Percentiles rank a stretch among this genome's conserved stretches.
These are phyloP conservation scores for Paecilomyces dactylethromorphus DNA, from an alignment of 2,329 filamentous ascomycete genomes.

Conservation along the genomic window DNA sequence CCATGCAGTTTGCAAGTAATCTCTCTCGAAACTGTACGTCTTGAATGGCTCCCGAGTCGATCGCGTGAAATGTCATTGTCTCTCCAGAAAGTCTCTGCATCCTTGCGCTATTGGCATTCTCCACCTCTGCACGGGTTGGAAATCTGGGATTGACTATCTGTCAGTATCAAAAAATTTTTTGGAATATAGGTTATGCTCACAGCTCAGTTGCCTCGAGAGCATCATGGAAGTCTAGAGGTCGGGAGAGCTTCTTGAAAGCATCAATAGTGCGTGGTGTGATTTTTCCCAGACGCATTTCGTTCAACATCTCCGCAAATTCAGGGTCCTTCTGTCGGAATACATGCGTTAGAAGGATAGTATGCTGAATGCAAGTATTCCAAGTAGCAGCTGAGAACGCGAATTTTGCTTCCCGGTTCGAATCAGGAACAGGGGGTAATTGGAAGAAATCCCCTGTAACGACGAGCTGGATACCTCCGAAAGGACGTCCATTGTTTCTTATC, in stretches of 20 bases:
- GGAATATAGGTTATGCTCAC: slow-evolving; percentile 31
- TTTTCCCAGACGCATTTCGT: slow-evolving; percentile 89
- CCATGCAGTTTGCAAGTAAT: slow-evolving; percentile 85
- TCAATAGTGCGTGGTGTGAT: slow-evolving; percentile 70
- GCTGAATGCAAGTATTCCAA: slow-evolving; percentile 87
- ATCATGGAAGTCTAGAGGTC: slow-evolving; percentile 67
- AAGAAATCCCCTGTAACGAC: slow-evolving; percentile 98
- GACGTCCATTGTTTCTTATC: slow-evolving; percentile 81
- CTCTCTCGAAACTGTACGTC: slow-evolving; percentile 67
- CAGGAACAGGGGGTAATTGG: slow-evolving; percentile 88
- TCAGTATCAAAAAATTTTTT: neutral
- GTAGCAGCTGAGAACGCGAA: slow-evolving; percentile 91
- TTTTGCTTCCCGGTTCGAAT: slow-evolving; percentile 64
- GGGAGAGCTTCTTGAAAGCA: slow-evolving; percentile 66
- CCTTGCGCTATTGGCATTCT: slow-evolving; percentile 70
- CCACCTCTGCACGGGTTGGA: slow-evolving; percentile 83
- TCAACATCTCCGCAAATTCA: slow-evolving; percentile 88
- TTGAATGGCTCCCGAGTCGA: slow-evolving; percentile 62
- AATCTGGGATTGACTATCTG: slow-evolving; percentile 49
- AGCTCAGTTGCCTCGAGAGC: slow-evolving; percentile 79
- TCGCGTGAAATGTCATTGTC: slow-evolving; percentile 61
- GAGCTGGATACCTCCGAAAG: slow-evolving; percentile 93
- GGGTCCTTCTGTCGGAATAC: slow-evolving; percentile 93
- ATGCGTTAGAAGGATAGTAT: slow-evolving; percentile 90
- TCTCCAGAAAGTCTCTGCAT: slow-evolving; percentile 67